phyloP scores from a whole-genome alignment of 2,329 filamentous ascomycete species.

The Curvularia verruculosa region DNA sequence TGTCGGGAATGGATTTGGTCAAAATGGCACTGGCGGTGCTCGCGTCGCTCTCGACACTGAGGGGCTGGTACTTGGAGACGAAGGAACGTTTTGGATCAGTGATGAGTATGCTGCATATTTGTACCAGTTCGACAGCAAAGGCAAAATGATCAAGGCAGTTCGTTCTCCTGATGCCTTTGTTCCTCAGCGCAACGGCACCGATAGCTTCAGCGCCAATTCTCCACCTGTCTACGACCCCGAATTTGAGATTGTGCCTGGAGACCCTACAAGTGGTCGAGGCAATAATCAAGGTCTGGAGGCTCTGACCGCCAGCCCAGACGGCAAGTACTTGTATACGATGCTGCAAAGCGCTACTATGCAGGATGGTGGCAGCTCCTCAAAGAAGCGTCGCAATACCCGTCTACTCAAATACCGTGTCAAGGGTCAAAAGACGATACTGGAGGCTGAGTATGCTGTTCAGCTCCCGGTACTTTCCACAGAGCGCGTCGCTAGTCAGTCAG shows the following conservation, averaged over 20 bases:
- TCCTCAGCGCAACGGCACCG: conserved; percentile 65
- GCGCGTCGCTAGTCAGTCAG: conserved; percentile 69
- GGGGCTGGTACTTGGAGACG: conserved; percentile 65
- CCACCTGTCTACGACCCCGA: conserved; percentile 65
- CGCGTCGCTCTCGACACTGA: conserved; percentile 69
- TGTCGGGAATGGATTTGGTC: conserved; percentile 71
- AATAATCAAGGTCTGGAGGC: conserved; percentile 82
- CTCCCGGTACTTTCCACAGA: conserved; percentile 65
- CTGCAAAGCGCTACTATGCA: conserved; percentile 66
- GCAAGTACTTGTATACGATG: conserved; percentile 67
- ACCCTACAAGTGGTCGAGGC: conserved; percentile 66
- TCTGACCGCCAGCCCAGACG: conserved; percentile 66
- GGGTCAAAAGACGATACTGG: conserved; percentile 54
- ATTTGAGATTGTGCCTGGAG: conserved; percentile 57
- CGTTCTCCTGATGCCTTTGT: conserved; percentile 69
- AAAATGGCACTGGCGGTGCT: conserved; percentile 63
- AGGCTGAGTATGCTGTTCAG: conserved; percentile 69
- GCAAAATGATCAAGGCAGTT: conserved; percentile 68
- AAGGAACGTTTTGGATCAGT: conserved; percentile 69
- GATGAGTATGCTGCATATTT: conserved; percentile 71
- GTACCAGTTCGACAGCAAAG: conserved; percentile 66
- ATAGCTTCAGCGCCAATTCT: conserved; percentile 68
- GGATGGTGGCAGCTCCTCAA: conserved; percentile 61
- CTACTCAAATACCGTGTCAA: conserved; percentile 69
- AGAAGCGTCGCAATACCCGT: conserved; percentile 63